phyloP scores from a whole-genome alignment of 1,284 basidiomycete genomes.

The Ceratobasidium sp. region DNA sequence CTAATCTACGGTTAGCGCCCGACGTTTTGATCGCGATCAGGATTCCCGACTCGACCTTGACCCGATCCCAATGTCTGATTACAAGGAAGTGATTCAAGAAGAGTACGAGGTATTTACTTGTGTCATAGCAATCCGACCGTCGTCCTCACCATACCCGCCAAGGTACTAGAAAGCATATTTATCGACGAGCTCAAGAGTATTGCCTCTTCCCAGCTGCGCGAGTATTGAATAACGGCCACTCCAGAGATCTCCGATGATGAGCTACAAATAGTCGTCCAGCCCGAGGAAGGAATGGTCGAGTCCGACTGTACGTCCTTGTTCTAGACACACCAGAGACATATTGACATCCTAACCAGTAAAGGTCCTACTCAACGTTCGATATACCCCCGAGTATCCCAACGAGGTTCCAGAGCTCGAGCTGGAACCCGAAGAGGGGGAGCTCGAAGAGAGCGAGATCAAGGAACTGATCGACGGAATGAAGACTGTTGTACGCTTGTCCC shows the following conservation, averaged over 20 bases:
- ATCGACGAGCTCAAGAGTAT: conserved; percentile 92
- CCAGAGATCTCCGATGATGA: conserved; percentile 88
- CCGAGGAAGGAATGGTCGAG: conserved; percentile 70
- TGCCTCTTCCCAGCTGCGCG: conserved; percentile 60
- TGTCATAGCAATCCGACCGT: conserved; percentile 39
- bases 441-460: conserved; percentile 71
- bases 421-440: conserved; percentile 75
- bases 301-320: conserved; percentile 22
- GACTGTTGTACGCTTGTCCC: conserved; percentile 68
- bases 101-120: conserved; percentile 82
- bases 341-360: conserved; percentile 68
- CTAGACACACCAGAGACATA: conserved; percentile 26
- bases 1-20: conserved; percentile 42
- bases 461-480: conserved; percentile 72
- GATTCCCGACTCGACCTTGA: conserved; percentile 4
- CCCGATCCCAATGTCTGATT: conserved; percentile 55
- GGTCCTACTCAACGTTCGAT: conserved; percentile 77
- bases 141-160: conserved; percentile 46
- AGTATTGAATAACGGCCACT: conserved; percentile 63
- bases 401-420: conserved; percentile 81
- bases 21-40: conserved; percentile 26
- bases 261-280: conserved; percentile 89
- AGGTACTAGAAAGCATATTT: conserved; percentile 97
- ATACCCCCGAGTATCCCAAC: conserved; percentile 80
- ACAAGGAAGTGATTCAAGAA: conserved; percentile 68